Evolutionary conservation across 2,329 filamentous ascomycete species (phyloP).

Genomic region (Cucurbitaria berberidis): DNA sequence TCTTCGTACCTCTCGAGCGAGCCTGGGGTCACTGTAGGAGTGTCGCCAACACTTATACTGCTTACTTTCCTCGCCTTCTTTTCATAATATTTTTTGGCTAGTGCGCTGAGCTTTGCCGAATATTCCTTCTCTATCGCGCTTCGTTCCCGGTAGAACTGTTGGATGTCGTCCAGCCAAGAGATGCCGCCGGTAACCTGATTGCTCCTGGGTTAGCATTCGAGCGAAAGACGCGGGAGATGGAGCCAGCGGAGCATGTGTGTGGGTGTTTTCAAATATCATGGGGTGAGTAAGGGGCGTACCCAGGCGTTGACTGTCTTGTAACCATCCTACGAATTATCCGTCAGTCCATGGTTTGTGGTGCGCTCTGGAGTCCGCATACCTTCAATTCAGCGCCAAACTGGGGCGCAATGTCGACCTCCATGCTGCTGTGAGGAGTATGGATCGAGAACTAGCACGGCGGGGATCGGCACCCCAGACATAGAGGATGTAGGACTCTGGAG

Average conservation of each 20-base stretch:
- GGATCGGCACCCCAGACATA: constrained; percentile 35
- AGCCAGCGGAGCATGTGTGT: constrained; percentile 13
- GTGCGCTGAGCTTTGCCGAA: constrained; percentile 79
- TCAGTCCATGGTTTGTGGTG: constrained; percentile 32
- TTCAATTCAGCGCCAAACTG: constrained; percentile 95
- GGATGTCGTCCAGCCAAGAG: constrained; percentile 93
- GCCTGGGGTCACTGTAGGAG: constrained; percentile 88
- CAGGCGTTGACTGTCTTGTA: constrained; percentile 95
- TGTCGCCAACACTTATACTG: constrained; percentile 89
- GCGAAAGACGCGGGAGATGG: constrained; percentile 7
- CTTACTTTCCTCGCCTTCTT: constrained; percentile 93
- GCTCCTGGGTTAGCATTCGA: constrained; percentile 29
- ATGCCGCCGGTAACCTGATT: constrained; percentile 78
- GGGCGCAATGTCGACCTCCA: constrained; percentile 83
- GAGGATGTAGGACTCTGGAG: constrained; percentile 22
- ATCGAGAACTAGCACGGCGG: constrained; percentile 22
- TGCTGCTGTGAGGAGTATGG: constrained; percentile 48
- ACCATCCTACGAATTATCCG: constrained; percentile 71
- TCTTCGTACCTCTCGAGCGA: constrained; percentile 79
- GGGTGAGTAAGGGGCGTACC: constrained; percentile 57
- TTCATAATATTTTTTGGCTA: constrained; percentile 97
- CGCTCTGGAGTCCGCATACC: constrained; percentile 58
- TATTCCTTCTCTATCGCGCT: constrained; percentile 97
- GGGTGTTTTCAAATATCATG: neutral
- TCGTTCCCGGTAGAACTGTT: constrained; percentile 95